Evolutionary conservation across 208 protist genomes (phyloP).

Genomic region (Porcisia deanei): DNA sequence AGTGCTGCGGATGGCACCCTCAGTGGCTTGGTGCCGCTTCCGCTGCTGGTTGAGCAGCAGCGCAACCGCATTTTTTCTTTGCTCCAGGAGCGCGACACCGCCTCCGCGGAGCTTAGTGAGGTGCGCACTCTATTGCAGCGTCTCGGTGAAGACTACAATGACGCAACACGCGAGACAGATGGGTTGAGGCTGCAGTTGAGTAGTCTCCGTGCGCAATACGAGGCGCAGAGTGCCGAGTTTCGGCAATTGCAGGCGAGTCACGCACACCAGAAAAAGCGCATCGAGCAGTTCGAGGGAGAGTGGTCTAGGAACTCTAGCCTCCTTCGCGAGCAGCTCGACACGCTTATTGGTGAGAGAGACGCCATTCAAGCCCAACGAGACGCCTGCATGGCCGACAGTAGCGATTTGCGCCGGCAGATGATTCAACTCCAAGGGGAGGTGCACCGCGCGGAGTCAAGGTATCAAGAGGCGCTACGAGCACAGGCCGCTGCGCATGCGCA

Average conservation of each 20-base stretch:
- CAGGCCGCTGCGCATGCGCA: conserved; percentile 20
- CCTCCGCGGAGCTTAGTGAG: conserved; percentile 34
- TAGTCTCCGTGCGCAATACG: conserved; percentile 22
- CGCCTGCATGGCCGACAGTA: conserved; percentile 38
- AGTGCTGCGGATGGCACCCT: neutral
- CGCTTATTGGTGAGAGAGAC: conserved; percentile 37
- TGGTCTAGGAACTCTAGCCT: conserved; percentile 40
- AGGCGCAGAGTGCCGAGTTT: conserved; percentile 36
- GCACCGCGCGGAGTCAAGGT: conserved; percentile 9
- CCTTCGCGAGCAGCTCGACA: conserved; percentile 40
- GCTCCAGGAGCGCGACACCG: conserved; percentile 38
- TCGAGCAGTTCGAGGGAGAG: conserved; percentile 35
- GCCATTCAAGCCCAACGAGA: conserved; percentile 41
- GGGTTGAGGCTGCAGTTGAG: conserved; percentile 19
- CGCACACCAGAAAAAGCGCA: conserved; percentile 31
- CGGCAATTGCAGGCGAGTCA: conserved; percentile 9
- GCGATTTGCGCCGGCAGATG: conserved; percentile 32
- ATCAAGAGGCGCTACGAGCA: conserved; percentile 17
- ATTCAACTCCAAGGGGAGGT: conserved; percentile 32
- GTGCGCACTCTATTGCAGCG: conserved; percentile 43
- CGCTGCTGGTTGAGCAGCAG: conserved; percentile 37
- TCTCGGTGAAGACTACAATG: conserved; percentile 47
- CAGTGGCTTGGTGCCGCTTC: conserved; percentile 10
- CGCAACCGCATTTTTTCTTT: conserved; percentile 31
- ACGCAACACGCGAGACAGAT: conserved; percentile 23